Evolutionary conservation across 2,329 filamentous ascomycete genomes (phyloP).

Genomic region (Huntiella decipiens): DNA sequence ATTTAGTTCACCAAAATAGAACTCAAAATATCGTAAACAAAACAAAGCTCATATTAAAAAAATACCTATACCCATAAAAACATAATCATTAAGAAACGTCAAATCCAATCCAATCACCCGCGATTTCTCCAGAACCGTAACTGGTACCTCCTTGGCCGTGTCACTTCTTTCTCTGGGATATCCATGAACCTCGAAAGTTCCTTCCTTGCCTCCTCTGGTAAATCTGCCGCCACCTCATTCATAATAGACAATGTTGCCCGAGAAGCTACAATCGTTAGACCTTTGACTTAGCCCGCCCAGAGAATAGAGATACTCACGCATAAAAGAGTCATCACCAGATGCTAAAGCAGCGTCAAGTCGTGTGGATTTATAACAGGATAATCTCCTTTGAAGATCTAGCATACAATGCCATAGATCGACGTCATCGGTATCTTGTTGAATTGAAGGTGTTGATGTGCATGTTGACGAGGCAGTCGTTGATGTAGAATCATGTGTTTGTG

Average conservation of each 20-base stretch:
- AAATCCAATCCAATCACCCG: background rate
- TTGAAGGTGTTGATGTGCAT: background rate
- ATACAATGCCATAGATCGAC: slow-evolving; percentile 26
- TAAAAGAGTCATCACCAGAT: slow-evolving; percentile 21
- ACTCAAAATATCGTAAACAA: background rate
- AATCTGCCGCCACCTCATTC: slow-evolving; percentile 14
- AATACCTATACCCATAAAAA: background rate
- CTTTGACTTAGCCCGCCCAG: too few relatives aligned
- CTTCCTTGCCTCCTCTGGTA: slow-evolving; percentile 14
- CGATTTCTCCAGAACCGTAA: slow-evolving; percentile 14
- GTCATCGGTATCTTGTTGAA: background rate
- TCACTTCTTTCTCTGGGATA: slow-evolving; percentile 11
- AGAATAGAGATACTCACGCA: slow-evolving; percentile 22
- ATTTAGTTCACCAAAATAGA: too few relatives aligned
- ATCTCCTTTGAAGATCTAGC: slow-evolving; percentile 27
- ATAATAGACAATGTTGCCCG: slow-evolving; percentile 14
- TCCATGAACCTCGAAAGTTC: slow-evolving; percentile 12
- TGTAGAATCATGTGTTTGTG: too few relatives aligned
- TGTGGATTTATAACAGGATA: slow-evolving; percentile 30
- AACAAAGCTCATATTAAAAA: background rate
- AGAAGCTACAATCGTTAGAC: slow-evolving; percentile 11
- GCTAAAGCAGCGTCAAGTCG: slow-evolving; percentile 28
- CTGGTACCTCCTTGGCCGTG: slow-evolving; percentile 11
- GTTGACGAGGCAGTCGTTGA: too few relatives aligned
- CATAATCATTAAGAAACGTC: background rate